Evolutionary conservation across 371 early-diverging fungal species (phyloP).

Genomic region (Actinomortierella ambigua): DNA sequence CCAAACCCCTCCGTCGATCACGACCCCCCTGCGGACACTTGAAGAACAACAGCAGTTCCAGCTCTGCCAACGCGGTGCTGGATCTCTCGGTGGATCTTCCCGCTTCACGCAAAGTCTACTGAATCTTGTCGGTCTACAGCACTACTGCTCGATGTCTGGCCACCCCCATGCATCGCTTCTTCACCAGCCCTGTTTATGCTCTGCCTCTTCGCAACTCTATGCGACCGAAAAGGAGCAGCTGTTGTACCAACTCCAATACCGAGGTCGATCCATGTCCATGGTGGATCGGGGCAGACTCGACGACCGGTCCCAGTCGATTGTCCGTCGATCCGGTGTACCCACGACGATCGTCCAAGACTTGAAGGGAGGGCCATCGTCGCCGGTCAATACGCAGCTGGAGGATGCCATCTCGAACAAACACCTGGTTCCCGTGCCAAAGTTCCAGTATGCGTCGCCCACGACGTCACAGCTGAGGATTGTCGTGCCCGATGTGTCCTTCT

Average conservation of each 20-base stretch:
- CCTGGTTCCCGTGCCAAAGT: conserved; percentile 12
- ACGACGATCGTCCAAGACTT: conserved; percentile 17
- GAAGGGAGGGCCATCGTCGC: conserved; percentile 18
- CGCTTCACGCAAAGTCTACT: conserved; percentile 19
- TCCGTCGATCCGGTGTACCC: conserved; percentile 12
- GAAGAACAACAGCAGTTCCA: conserved; percentile 17
- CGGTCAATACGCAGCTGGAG: conserved; percentile 8
- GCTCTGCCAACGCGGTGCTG: not conserved
- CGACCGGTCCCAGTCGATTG: conserved; percentile 21
- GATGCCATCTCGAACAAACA: conserved; percentile 4
- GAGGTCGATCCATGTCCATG: conserved; percentile 11
- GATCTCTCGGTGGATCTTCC: not conserved
- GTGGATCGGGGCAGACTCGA: conserved; percentile 11
- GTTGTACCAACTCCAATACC: conserved; percentile 18
- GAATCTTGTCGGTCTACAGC: conserved; percentile 15
- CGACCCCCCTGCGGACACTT: conserved; percentile 3
- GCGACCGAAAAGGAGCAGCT: no score
- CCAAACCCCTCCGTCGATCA: conserved; percentile 18
- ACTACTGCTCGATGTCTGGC: no score
- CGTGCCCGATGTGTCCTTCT: conserved; percentile 15
- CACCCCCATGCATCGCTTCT: no score
- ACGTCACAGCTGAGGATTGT: conserved; percentile 29
- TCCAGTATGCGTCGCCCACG: conserved; percentile 39
- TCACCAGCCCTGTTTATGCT: no score
- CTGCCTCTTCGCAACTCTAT: no score